Evolutionary conservation across 805 yeast genomes (phyloP).

Genomic region (Torulaspora quercuum): DNA sequence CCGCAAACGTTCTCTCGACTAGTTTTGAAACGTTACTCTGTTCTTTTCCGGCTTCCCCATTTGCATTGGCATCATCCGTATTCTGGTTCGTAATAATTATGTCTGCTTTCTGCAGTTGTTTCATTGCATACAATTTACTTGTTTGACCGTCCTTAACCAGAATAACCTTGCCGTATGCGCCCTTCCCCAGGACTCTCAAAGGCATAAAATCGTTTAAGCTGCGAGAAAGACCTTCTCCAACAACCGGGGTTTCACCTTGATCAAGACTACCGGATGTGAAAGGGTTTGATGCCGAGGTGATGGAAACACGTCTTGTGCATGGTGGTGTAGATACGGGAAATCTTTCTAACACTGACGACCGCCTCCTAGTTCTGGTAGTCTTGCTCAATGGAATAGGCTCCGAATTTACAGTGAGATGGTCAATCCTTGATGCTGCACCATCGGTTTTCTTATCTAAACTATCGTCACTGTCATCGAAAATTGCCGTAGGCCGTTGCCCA

Average conservation of each 20-base stretch:
- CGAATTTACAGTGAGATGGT: slow-evolving; percentile 3
- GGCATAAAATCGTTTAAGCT: slow-evolving; percentile 60
- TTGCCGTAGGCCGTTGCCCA: slow-evolving; percentile 5
- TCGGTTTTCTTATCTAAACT: background rate
- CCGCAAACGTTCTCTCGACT: slow-evolving; percentile 76
- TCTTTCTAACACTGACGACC: slow-evolving; percentile 32
- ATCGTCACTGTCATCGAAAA: slow-evolving; percentile 10
- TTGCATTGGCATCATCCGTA: slow-evolving; percentile 25
- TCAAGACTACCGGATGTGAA: slow-evolving; percentile 1
- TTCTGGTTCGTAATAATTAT: slow-evolving; percentile 49
- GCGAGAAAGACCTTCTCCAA: slow-evolving; percentile 14
- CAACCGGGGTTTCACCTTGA: background rate
- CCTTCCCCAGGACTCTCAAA: slow-evolving; percentile 74
- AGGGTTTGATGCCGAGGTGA: slow-evolving; percentile 13
- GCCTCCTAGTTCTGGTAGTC: slow-evolving; percentile 23
- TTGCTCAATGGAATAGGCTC: slow-evolving; percentile 10
- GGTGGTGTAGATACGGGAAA: slow-evolving; percentile 31
- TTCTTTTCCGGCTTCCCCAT: slow-evolving; percentile 7
- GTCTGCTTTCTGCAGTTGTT: slow-evolving; percentile 78
- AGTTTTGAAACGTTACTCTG: slow-evolving; percentile 39
- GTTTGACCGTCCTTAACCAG: slow-evolving; percentile 64
- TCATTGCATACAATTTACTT: slow-evolving; percentile 75
- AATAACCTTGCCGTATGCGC: slow-evolving; percentile 85
- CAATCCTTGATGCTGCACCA: background rate
- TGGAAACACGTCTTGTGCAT: slow-evolving; percentile 26